Base-by-base conservation (phyloP, 768 basidiomycete species). In the Xerocomellus chrysenteron region DNA sequence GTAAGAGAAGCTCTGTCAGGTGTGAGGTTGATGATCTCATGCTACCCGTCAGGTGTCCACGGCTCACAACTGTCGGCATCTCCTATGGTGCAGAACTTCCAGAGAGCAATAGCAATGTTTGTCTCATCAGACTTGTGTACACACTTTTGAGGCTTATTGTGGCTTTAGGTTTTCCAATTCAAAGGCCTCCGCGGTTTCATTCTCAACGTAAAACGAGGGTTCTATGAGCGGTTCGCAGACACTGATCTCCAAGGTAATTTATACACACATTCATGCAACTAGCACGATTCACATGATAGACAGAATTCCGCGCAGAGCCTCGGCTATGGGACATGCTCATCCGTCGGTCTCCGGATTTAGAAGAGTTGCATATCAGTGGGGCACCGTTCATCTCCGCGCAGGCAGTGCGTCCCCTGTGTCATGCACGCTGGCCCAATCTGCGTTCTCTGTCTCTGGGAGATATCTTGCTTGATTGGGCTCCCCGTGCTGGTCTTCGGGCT, bases 271-370 rank as follows among this genome's bases (percentile, higher is more conserved):
- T 24, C n/a, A 10, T 26, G 2, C 30, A 36, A 5, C 35, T 28
- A 26, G 28, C 45, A 33, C 13, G 0, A 8, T 21, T 36, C 58
- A 66, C 7, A 72, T 44, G 11, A 3, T 17, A 43, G 5, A 16
- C 28, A 73, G 72, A 66, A 16, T 56, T 68, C 21, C 63, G 37
- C 14, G 68, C 61, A 8, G 67, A 71, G 35, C 44, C 52, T 32
- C 64, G 59, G 14, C 73, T 91, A 51, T 88, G 86, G 85, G 79
- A 83, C 58, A 88, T 92, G 89, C 78, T 91, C 46, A 81, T 83
- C 51, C 72, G 74, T 26, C 79, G 78, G 30, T 87, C 84, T 62
- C 86, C 85, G 2, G 76, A 86, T 60, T 78, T 92, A 9, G 82
- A 88, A 66, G 84, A 86, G 52, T 76, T 92, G 5, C 69, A 75